phyloP scores from a whole-genome alignment of 2,329 filamentous ascomycete genomes.

The Cercospora nicotianae region DNA sequence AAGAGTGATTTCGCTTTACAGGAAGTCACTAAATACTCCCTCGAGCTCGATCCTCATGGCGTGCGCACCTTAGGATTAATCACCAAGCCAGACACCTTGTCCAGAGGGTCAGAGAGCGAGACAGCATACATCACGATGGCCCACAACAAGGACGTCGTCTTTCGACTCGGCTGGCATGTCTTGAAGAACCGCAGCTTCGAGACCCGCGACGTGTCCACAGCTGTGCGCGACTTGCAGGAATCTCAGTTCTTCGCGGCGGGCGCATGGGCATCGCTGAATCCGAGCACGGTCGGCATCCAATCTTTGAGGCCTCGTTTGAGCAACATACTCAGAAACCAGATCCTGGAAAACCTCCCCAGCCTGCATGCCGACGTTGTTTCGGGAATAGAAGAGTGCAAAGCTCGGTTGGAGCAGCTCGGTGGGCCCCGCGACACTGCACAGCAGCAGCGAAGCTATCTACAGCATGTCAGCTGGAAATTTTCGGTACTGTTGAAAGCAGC shows the following conservation, averaged over 20 bases:
- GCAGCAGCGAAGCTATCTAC: background rate
- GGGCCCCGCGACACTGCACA: background rate
- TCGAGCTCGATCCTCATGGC: slow-evolving; percentile 34
- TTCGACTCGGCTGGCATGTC: slow-evolving; percentile 13
- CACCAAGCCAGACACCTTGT: slow-evolving; percentile 38
- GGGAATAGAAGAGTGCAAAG: background rate
- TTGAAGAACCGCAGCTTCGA: slow-evolving; percentile 11
- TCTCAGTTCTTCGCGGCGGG: background rate
- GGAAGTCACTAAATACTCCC: slow-evolving; percentile 45
- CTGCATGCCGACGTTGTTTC: background rate
- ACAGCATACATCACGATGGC: background rate
- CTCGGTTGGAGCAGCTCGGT: background rate
- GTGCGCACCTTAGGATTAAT: slow-evolving; percentile 38
- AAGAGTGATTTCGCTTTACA: slow-evolving; percentile 48
- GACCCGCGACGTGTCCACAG: background rate
- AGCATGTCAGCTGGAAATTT: background rate
- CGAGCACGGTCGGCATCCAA: background rate
- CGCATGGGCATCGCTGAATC: background rate
- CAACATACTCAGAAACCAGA: background rate
- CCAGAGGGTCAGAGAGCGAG: slow-evolving; percentile 18
- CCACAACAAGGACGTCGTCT: background rate
- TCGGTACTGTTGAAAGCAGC: background rate
- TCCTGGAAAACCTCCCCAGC: background rate
- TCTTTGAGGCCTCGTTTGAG: slow-evolving; percentile 3
- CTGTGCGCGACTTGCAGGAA: background rate